Evolutionary conservation across 129 eudicot genomes (phyloP), one percentile per base, ranked within the genome.

Genomic region (Pulicaria dysenterica): DNA sequence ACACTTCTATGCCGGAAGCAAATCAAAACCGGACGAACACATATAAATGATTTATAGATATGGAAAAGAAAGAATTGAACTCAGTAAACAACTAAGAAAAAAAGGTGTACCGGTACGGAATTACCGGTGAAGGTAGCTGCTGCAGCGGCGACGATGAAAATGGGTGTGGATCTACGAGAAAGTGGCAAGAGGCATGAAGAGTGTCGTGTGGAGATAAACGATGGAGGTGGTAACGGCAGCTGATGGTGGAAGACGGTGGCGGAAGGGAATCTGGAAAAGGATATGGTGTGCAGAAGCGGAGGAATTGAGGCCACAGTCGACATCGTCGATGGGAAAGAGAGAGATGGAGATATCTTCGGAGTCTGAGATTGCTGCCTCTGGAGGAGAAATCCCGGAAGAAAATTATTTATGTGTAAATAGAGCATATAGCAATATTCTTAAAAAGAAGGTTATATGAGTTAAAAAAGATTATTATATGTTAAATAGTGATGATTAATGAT

Each of bases 81-180:
- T 65, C 7, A 43, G 3, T 5, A 64, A 13, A 48, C 7, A 75
- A 65, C 36, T 50, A 74, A 70, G 79, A 24, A 66, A 72, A 55
- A 67, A 17, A n/a, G n/a, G 70, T 65, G 69, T 56, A 86, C 91
- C 84, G 91, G 84, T 53, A 70, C 62, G 68, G 88, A 81, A 70
- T 75, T 80, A 68, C 71, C 69, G 53, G 63, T 70, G 65, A 86
- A 74, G 71, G 88, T 67, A 72, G 73, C 49, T 17, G 79, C 47
- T 44, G 74, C 80, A 9, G 81, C 55, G 14, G 63, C 80, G 39
- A 80, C 69, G 67, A 67, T 66, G 72, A 64, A 24, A 24, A 2
- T n/a, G 73, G 59, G 45, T 48, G 55, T 62, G 34, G 72, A 66
- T 31, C 49, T 56, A 14, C 80, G 70, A 42, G 82, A 46, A 62